Percentiles rank a stretch among this genome's conserved stretches.
These are phyloP conservation scores for Trypanosoma theileri DNA, from an alignment of 208 protist species.

Conservation along the genomic window DNA sequence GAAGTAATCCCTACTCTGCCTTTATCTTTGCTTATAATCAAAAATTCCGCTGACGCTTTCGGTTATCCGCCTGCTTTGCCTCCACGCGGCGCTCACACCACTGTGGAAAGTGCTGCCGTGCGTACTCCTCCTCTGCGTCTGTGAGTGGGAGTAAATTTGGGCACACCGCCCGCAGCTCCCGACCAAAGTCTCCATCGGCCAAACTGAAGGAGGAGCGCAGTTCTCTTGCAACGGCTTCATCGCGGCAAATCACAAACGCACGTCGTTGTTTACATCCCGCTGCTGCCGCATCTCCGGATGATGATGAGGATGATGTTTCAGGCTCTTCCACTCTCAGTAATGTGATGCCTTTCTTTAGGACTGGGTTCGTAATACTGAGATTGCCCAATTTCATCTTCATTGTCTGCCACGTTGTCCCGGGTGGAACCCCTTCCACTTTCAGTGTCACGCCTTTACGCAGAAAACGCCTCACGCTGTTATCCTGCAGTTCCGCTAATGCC, in stretches of 20 bases:
- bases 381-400: conserved; percentile 38
- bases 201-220: conserved; percentile 23
- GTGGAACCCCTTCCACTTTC: conserved; percentile 25
- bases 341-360: conserved; percentile 22
- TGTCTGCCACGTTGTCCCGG: conserved; percentile 28
- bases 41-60: conserved; percentile 17
- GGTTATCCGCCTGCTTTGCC: conserved; percentile 31
- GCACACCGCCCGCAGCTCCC: conserved; percentile 25
- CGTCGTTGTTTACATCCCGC: conserved; percentile 1
- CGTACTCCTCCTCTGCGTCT: conserved; percentile 32
- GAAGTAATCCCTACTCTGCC: not conserved
- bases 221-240: conserved; percentile 25
- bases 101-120: conserved; percentile 25
- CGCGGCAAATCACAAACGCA: conserved; percentile 37
- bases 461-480: conserved; percentile 17
- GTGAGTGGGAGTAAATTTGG: conserved; percentile 22
- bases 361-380: conserved; percentile 16
- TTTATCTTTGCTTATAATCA: conserved; percentile 5
- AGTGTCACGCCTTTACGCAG: conserved; percentile 33
- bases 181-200: conserved; percentile 21
- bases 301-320: not conserved
- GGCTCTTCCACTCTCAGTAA: conserved; percentile 33
- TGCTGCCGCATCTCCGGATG: no score
- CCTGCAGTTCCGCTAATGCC: conserved; percentile 21
- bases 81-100: conserved; percentile 28